Conservation (phyloP, 2,329 filamentous ascomycete species). For the Lachnellula cervina region DNA sequence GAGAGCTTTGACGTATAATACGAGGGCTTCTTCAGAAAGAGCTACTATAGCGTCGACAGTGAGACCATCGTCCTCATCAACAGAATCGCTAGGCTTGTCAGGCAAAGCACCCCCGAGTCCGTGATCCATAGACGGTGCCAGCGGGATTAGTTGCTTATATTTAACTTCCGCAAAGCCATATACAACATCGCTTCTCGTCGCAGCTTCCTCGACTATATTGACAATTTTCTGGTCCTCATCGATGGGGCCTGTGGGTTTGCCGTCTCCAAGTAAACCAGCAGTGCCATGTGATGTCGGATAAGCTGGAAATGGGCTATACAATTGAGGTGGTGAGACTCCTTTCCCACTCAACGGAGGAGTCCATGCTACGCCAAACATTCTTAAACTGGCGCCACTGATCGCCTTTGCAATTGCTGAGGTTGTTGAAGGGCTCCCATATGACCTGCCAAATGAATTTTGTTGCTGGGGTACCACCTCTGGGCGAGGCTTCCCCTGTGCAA, state of each 20-base stretch:
- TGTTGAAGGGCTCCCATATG: slow-evolving; percentile 71
- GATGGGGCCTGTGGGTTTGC: slow-evolving; percentile 52
- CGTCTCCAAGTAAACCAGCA: slow-evolving; percentile 62
- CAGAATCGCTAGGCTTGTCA: slow-evolving; percentile 48
- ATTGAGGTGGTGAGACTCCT: slow-evolving; percentile 65
- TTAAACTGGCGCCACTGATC: slow-evolving; percentile 82
- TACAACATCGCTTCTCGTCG: slow-evolving; percentile 89
- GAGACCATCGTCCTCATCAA: slow-evolving; percentile 68
- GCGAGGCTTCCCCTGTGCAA: slow-evolving; percentile 60
- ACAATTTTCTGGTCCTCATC: slow-evolving; percentile 80
- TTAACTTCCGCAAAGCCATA: slow-evolving; percentile 98
- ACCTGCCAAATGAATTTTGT: slow-evolving; percentile 58
- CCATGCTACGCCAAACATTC: slow-evolving; percentile 67
- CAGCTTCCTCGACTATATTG: slow-evolving; percentile 83
- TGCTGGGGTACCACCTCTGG: slow-evolving; percentile 62
- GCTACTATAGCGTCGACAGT: slow-evolving; percentile 81
- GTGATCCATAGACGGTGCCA: slow-evolving; percentile 73
- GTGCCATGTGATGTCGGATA: slow-evolving; percentile 67
- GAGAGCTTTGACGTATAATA: slow-evolving; percentile 92
- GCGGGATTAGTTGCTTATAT: slow-evolving; percentile 90
- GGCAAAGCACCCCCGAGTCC: slow-evolving; percentile 58
- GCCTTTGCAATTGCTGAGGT: slow-evolving; percentile 93
- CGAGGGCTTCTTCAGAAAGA: slow-evolving; percentile 88
- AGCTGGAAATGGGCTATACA: slow-evolving; percentile 77
- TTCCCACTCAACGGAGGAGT: slow-evolving; percentile 56